phyloP scores from a whole-genome alignment of 306 rosid species.

The Prunus padus region DNA sequence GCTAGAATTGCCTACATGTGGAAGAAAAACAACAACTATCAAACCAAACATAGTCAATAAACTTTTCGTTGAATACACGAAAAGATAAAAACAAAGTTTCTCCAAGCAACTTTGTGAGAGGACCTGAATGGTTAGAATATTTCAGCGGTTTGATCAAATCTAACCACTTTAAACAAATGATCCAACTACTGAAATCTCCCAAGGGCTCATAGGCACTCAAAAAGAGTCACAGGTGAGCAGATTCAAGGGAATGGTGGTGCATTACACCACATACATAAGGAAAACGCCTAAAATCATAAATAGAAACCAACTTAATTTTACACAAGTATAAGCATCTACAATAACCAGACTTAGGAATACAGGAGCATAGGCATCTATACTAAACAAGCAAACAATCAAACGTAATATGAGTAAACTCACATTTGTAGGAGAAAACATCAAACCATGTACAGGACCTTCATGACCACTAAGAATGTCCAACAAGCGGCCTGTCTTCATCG shows the following conservation, averaged over 20 bases:
- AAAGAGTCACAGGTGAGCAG: neutral
- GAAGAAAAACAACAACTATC: constrained; percentile 3
- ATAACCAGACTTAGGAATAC: neutral
- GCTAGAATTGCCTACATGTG: constrained; percentile 67
- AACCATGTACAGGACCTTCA: constrained; percentile 94
- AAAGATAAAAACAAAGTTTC: neutral
- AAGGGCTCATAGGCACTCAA: neutral
- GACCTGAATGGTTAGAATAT: neutral
- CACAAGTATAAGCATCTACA: neutral
- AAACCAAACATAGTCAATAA: neutral
- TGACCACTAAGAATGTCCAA: constrained; percentile 90
- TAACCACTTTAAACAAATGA: neutral
- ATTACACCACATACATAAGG: neutral
- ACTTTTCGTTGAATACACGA: neutral
- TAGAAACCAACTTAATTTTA: neutral
- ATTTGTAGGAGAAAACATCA: constrained; percentile 86
- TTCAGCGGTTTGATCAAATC: neutral
- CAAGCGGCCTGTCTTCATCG: constrained; percentile 83
- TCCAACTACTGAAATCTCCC: neutral
- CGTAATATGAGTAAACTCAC: constrained; percentile 44
- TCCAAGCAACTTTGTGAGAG: neutral
- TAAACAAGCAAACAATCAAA: neutral
- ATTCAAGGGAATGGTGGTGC: neutral
- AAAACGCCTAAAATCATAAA: neutral
- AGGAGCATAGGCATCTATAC: neutral